phyloP scores from a whole-genome alignment of 768 basidiomycete genomes.

The Mycena crocata region DNA sequence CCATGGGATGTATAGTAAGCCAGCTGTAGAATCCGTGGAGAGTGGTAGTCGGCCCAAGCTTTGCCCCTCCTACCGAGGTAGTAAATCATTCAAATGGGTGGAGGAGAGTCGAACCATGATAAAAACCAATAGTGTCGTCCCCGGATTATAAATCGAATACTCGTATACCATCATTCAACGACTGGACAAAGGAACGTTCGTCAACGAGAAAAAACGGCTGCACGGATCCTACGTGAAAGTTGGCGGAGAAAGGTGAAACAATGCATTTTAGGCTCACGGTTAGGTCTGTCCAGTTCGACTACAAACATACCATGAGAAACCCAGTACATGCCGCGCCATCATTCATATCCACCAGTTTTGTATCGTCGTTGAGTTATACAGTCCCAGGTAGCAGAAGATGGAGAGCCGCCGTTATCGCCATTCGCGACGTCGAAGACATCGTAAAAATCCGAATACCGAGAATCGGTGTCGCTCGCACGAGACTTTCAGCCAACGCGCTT shows the following conservation, averaged over 20 bases:
- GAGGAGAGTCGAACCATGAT: conserved; percentile 51
- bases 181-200: conserved; percentile 59
- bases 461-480: conserved; percentile 46
- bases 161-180: conserved; percentile 61
- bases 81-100: too few species aligned
- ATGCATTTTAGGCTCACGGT: conserved; percentile 47
- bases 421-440: not conserved
- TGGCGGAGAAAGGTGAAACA: too few species aligned
- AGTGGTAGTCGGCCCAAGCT: conserved; percentile 32
- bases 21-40: conserved; percentile 30
- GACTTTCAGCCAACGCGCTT: conserved; percentile 43
- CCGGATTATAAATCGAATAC: conserved; percentile 65
- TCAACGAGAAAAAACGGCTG: conserved; percentile 25
- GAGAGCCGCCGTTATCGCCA: conserved; percentile 51
- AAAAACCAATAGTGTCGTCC: conserved; percentile 61
- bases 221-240: conserved; percentile 1
- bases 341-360: conserved; percentile 59
- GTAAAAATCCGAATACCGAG: conserved; percentile 37
- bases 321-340: conserved; percentile 59
- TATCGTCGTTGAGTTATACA: conserved; percentile 60
- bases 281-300: conserved; percentile 42
- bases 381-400: conserved; percentile 49
- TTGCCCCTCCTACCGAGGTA: conserved; percentile 24
- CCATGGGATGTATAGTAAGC: conserved; percentile 30
- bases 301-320: not conserved